These are phyloP conservation scores for Pythium apleroticum DNA, from an alignment of 352 stramenopile genomes.

Conservation along the genomic window DNA sequence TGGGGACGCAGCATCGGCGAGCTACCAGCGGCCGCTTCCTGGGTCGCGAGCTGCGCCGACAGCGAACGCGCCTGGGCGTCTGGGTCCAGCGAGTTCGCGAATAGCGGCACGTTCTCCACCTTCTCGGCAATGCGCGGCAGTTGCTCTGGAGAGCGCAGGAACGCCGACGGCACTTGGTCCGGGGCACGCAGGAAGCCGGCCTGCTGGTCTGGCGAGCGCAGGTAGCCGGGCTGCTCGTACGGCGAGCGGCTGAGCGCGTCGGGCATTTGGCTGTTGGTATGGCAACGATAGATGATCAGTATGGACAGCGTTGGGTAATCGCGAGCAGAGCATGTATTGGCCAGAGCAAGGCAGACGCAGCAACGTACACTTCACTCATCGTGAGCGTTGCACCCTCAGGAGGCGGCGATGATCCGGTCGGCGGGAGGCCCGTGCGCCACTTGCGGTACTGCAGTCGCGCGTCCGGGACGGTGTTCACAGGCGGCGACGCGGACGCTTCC, in stretches of 20 bases:
- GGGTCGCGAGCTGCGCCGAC: slow-evolving; percentile 56
- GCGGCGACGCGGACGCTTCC: slow-evolving; percentile 45
- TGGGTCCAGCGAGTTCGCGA: slow-evolving; percentile 53
- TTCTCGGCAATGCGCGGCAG: slow-evolving; percentile 74
- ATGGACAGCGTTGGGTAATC: not conserved
- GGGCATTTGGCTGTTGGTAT: slow-evolving; percentile 31
- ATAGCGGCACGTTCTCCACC: slow-evolving; percentile 54
- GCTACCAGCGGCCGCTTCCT: slow-evolving; percentile 24
- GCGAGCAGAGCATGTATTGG: not conserved
- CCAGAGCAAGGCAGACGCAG: not conserved
- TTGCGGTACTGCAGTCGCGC: slow-evolving; percentile 75
- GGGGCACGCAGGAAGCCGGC: not conserved
- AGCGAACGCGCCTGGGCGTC: slow-evolving; percentile 57
- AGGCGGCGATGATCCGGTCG: slow-evolving; percentile 21
- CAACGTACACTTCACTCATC: slow-evolving; percentile 70
- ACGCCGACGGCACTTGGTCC: slow-evolving; percentile 15
- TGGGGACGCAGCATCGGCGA: slow-evolving; percentile 29
- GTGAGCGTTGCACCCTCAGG: slow-evolving; percentile 5
- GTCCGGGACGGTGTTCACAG: slow-evolving; percentile 55
- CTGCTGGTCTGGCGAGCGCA: slow-evolving; percentile 25
- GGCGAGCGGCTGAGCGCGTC: slow-evolving; percentile 63
- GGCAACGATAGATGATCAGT: not conserved
- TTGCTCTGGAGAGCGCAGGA: slow-evolving; percentile 42
- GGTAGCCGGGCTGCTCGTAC: slow-evolving; percentile 44
- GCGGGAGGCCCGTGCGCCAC: slow-evolving; percentile 54